Percentiles rank a stretch among this genome's conserved stretches.
phyloP scores from a whole-genome alignment of 2,329 filamentous ascomycete species.

The Aureobasidium vineae region DNA sequence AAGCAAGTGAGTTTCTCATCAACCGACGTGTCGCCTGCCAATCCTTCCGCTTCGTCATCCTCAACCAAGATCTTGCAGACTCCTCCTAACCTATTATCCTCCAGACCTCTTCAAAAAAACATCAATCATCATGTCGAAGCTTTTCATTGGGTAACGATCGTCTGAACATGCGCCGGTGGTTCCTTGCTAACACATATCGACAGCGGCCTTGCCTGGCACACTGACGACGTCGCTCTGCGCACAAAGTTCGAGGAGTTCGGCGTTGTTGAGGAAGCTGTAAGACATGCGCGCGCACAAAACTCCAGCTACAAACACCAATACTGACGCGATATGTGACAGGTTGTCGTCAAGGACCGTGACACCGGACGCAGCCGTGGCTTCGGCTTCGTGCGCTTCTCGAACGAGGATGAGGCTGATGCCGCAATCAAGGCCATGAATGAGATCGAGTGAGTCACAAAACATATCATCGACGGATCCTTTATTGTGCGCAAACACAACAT shows the following conservation, averaged over 20 bases:
- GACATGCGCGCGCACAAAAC: slow-evolving; percentile 45
- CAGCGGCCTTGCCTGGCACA: slow-evolving; percentile 98
- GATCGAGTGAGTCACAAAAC: slow-evolving; percentile 65
- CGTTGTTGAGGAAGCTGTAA: slow-evolving; percentile 88
- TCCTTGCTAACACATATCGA: slow-evolving; percentile 2
- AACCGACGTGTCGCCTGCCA: slow-evolving; percentile 22
- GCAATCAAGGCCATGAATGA: slow-evolving; percentile 83
- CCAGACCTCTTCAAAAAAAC: slow-evolving; percentile 18
- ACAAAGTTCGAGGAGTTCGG: slow-evolving; percentile 93
- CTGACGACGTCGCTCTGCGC: slow-evolving; percentile 81
- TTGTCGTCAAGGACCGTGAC: slow-evolving; percentile 96
- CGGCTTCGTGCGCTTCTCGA: slow-evolving; percentile 87
- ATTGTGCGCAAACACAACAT: not conserved
- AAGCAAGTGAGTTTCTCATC: slow-evolving; percentile 19
- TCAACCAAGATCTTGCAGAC: slow-evolving; percentile 19
- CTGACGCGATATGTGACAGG: slow-evolving; percentile 52
- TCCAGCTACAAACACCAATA: not conserved
- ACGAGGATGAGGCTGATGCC: slow-evolving; percentile 71
- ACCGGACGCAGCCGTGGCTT: slow-evolving; percentile 96
- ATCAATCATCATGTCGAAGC: slow-evolving; percentile 70
- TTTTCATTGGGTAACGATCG: slow-evolving; percentile 80
- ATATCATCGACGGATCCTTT: slow-evolving; percentile 24
- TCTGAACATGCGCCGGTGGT: not conserved
- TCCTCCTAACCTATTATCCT: slow-evolving; percentile 6
- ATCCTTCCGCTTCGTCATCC: slow-evolving; percentile 20